These are phyloP conservation scores for Nitzschia sp. DNA, from an alignment of 108 stramenopile genomes.

Conservation along the genomic window DNA sequence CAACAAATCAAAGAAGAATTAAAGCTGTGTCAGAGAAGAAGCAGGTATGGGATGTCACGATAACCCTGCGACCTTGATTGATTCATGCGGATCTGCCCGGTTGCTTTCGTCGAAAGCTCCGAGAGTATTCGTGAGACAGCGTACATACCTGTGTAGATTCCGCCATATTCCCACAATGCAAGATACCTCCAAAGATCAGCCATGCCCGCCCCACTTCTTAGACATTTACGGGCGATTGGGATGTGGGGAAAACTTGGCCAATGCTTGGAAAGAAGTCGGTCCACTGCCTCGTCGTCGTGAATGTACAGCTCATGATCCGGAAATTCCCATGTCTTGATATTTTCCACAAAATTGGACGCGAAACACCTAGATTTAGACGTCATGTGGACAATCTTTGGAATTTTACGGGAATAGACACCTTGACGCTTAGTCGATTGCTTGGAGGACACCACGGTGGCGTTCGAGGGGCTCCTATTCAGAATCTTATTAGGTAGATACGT, in stretches of 20 bases:
- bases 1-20: too few species aligned
- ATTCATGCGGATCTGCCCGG: too few species aligned
- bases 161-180: slow-evolving; percentile 54
- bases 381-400: slow-evolving; percentile 45
- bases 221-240: slow-evolving; percentile 18
- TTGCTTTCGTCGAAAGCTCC: too few species aligned
- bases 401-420: slow-evolving; percentile 1
- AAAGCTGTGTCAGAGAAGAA: too few species aligned
- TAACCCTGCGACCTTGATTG: too few species aligned
- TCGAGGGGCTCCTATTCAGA: background rate
- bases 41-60: too few species aligned
- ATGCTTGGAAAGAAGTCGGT: slow-evolving; percentile 44
- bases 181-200: slow-evolving; percentile 46
- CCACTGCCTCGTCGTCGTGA: slow-evolving; percentile 63
- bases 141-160: slow-evolving; percentile 40
- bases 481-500: slow-evolving; percentile 5
- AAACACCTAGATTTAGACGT: slow-evolving; percentile 46
- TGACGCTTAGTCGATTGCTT: background rate
- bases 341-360: slow-evolving; percentile 12
- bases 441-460: background rate
- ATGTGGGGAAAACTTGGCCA: slow-evolving; percentile 50
- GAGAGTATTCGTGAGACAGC: too few species aligned
- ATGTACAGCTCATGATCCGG: slow-evolving; percentile 50
- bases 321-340: slow-evolving; percentile 22
- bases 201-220: slow-evolving; percentile 25